These are phyloP conservation scores for Plasmodium gonderi DNA, from an alignment of 169 alveolate genomes.

Conservation along the genomic window DNA sequence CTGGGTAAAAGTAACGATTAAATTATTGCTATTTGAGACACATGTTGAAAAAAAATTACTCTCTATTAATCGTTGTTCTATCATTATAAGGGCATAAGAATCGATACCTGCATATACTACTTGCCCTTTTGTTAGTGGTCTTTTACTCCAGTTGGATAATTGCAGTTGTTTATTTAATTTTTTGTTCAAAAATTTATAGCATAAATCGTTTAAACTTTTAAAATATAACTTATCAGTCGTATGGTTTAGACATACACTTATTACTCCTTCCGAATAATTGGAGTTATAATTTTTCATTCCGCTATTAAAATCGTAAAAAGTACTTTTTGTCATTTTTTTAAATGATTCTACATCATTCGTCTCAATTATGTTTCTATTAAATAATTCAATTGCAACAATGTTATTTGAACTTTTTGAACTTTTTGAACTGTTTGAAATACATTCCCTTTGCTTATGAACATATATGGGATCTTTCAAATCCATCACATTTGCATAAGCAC, in stretches of 20 bases:
- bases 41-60: slow-evolving; percentile 33
- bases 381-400: slow-evolving; percentile 1
- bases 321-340: slow-evolving; percentile 28
- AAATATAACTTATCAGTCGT: slow-evolving; percentile 15
- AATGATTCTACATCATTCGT: slow-evolving; percentile 29
- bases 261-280: neutral
- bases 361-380: slow-evolving; percentile 47
- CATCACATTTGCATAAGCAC: slow-evolving; percentile 19
- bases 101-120: slow-evolving; percentile 90
- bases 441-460: neutral
- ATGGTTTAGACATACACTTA: neutral
- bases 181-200: slow-evolving; percentile 79
- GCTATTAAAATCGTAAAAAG: slow-evolving; percentile 1
- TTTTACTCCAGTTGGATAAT: slow-evolving; percentile 90
- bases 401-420: neutral
- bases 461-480: slow-evolving; percentile 37
- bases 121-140: slow-evolving; percentile 89
- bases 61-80: slow-evolving; percentile 55
- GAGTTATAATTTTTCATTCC: slow-evolving; percentile 6
- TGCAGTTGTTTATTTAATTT: slow-evolving; percentile 87
- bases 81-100: slow-evolving; percentile 82
- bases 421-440: neutral
- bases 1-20: slow-evolving; percentile 19
- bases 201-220: slow-evolving; percentile 81
- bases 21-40: slow-evolving; percentile 20